Evolutionary conservation across 1,139 yeast genomes (phyloP).

Genomic region (Saccharomycopsis hybrid): DNA sequence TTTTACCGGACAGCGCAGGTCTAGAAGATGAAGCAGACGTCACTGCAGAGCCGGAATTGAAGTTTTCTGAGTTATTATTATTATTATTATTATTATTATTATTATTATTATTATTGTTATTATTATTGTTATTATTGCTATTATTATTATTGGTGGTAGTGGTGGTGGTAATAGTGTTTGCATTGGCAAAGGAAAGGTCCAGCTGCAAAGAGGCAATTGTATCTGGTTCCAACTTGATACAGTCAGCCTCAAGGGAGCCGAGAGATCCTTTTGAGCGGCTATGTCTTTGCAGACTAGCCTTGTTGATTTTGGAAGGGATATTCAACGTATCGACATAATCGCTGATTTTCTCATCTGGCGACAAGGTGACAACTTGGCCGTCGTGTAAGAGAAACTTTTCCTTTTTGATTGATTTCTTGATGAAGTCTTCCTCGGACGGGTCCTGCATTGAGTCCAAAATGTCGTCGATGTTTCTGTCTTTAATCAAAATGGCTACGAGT

Average conservation of each 20-base stretch:
- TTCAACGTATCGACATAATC: constrained; percentile 8
- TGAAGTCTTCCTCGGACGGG: constrained; percentile 17
- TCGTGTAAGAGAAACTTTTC: constrained; percentile 14
- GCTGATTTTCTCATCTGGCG: constrained; percentile 7
- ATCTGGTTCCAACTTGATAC: not conserved
- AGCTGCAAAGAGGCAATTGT: too few relatives aligned
- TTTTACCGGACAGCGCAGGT: constrained; percentile 3
- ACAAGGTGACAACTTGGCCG: constrained; percentile 8
- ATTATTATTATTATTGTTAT: not conserved
- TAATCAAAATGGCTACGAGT: constrained; percentile 39
- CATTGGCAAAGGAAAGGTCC: too few relatives aligned
- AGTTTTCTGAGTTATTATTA: not conserved
- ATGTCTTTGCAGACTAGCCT: not conserved
- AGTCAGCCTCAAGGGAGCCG: not conserved
- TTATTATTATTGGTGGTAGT: constrained; percentile 1
- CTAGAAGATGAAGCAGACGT: not conserved
- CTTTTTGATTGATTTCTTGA: constrained; percentile 15
- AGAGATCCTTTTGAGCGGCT: not conserved
- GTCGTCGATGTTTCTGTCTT: constrained; percentile 38
- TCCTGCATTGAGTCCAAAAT: constrained; percentile 24
- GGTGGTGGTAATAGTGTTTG: too few relatives aligned
- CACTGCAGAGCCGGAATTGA: not conserved
- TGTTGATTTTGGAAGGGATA: constrained; percentile 6
- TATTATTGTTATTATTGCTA: constrained; percentile 10
- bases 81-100: too few relatives aligned